phyloP scores from a whole-genome alignment of 345 rosid species.

The Raphanus sativus region DNA sequence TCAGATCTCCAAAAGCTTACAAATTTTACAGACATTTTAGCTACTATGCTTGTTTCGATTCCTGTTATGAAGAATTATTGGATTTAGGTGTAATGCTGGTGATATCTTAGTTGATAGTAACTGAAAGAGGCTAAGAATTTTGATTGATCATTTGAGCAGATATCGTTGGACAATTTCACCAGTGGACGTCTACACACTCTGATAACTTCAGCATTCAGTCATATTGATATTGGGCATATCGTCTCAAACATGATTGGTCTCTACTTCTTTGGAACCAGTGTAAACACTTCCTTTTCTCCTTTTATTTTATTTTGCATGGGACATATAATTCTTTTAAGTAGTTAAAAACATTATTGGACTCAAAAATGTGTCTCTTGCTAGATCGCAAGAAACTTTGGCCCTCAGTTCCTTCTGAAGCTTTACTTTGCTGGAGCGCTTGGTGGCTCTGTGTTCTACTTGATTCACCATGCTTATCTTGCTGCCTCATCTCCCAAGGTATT shows the following conservation, averaged over 20 bases:
- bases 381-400: constrained; percentile 70
- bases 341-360: no score
- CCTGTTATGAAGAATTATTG: neutral
- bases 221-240: constrained; percentile 60
- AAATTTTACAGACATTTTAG: neutral
- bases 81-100: neutral
- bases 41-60: neutral
- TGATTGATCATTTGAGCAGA: constrained; percentile 48
- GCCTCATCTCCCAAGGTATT: constrained; percentile 57
- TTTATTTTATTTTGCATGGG: neutral
- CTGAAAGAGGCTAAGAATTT: neutral
- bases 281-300: constrained; percentile 27
- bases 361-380: constrained; percentile 31
- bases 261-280: constrained; percentile 82
- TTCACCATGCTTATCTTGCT: constrained; percentile 58
- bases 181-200: constrained; percentile 66
- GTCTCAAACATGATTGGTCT: constrained; percentile 88
- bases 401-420: constrained; percentile 65
- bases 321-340: no score
- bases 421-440: constrained; percentile 82
- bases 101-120: neutral
- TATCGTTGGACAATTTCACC: constrained; percentile 71
- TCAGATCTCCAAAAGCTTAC: constrained; percentile 40
- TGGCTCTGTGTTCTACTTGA: constrained; percentile 76
- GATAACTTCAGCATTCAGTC: constrained; percentile 91